Evolutionary conservation across 805 yeast genomes (phyloP).

Genomic region (Candida corydali): DNA sequence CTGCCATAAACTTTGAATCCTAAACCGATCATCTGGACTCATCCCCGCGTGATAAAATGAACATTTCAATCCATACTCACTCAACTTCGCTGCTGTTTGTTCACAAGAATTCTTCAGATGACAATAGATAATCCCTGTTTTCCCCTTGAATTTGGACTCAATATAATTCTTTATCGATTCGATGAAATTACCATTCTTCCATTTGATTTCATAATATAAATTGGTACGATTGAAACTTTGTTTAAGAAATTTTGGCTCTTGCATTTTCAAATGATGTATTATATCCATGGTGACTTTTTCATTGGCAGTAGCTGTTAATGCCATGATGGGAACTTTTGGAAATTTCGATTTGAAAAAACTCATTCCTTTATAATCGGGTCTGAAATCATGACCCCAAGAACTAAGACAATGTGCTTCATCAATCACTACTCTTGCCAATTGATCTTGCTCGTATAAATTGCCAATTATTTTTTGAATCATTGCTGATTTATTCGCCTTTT

Average conservation of each 20-base stretch:
- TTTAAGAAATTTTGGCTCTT: constrained; percentile 60
- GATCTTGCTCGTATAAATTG: constrained; percentile 48
- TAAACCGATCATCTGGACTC: constrained; percentile 66
- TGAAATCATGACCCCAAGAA: constrained; percentile 97
- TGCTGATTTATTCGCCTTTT: constrained; percentile 77
- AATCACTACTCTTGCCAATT: constrained; percentile 81
- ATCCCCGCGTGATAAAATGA: constrained; percentile 94
- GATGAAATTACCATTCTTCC: constrained; percentile 54
- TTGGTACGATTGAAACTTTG: constrained; percentile 93
- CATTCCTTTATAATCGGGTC: constrained; percentile 90
- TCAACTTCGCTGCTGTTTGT: constrained; percentile 61
- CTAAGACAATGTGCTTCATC: constrained; percentile 99
- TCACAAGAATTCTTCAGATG: constrained; percentile 89
- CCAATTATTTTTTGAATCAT: constrained; percentile 63
- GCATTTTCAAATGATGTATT: constrained; percentile 66
- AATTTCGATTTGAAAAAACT: constrained; percentile 66
- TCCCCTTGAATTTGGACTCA: constrained; percentile 43
- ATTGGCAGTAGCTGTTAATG: constrained; percentile 95
- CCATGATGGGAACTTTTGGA: constrained; percentile 88
- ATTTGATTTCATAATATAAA: constrained; percentile 69
- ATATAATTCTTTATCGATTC: constrained; percentile 61
- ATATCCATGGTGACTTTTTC: constrained; percentile 86
- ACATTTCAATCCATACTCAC: constrained; percentile 57
- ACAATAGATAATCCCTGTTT: constrained; percentile 90
- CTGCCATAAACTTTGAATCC: constrained; percentile 85